These are phyloP conservation scores for Pseudonitzschia multiseries DNA, from an alignment of 108 stramenopile species.

Conservation along the genomic window DNA sequence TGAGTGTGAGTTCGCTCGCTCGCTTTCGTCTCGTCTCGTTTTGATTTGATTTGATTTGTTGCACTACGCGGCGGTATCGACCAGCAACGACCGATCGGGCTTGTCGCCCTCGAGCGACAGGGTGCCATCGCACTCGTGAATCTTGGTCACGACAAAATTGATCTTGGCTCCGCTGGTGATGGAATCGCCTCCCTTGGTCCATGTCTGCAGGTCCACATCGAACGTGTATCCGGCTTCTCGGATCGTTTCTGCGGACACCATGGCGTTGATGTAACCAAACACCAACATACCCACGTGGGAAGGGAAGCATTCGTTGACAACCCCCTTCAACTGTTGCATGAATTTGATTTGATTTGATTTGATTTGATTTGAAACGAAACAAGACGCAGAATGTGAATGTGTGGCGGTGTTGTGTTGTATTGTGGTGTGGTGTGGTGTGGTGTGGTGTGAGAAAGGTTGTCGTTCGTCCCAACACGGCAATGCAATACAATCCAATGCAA, in stretches of 20 bases:
- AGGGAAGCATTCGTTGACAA: conserved; percentile 56
- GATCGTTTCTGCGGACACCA: conserved; percentile 49
- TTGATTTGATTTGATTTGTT: no score
- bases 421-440: no score
- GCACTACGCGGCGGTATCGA: conserved; percentile 4
- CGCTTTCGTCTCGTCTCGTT: no score
- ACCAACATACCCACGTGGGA: conserved; percentile 59
- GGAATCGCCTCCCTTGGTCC: conserved; percentile 26
- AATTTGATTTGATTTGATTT: background rate
- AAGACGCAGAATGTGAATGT: no score
- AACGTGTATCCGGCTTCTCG: conserved; percentile 41
- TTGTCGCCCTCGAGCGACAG: conserved; percentile 48
- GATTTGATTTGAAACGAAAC: no score
- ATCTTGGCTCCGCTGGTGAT: conserved; percentile 33
- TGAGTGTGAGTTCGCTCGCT: no score
- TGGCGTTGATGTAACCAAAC: conserved; percentile 62
- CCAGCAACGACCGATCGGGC: conserved; percentile 32
- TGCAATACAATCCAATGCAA: no score
- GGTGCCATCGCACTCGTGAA: conserved; percentile 51
- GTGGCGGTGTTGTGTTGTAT: no score
- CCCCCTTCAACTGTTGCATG: conserved; percentile 34
- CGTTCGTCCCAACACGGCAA: no score
- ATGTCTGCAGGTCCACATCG: conserved; percentile 43
- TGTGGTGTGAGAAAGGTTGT: no score
- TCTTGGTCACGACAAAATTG: conserved; percentile 40